A percentile compares a stretch with the other conserved stretches of the same genome.
These are phyloP conservation scores for Phaeophleospora eucalypticola DNA, from an alignment of 2,329 filamentous ascomycete genomes.

Conservation along the genomic window DNA sequence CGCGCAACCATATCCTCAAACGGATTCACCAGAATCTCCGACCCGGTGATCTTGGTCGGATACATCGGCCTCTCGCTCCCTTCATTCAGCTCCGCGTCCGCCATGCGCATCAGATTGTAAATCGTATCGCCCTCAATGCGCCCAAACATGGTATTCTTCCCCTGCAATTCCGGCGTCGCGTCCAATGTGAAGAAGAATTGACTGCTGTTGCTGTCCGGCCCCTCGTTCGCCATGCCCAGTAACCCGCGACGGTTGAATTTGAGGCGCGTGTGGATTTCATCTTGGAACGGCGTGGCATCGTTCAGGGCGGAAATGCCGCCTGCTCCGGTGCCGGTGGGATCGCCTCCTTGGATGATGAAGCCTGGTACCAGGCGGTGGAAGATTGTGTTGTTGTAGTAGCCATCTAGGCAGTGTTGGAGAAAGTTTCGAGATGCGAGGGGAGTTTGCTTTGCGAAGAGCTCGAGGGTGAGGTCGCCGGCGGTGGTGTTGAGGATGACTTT, in stretches of 20 bases:
- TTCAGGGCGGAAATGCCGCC: constrained; percentile 92
- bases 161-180: constrained; percentile 75
- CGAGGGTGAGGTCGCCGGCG: constrained; percentile 80
- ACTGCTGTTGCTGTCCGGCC: constrained; percentile 79
- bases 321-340: constrained; percentile 86
- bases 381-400: constrained; percentile 89
- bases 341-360: constrained; percentile 92
- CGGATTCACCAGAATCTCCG: constrained; percentile 76
- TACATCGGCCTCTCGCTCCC: constrained; percentile 81
- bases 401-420: constrained; percentile 87
- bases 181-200: constrained; percentile 96
- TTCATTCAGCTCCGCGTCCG: constrained; percentile 71
- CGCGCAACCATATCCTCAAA: constrained; percentile 77
- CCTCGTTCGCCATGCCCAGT: constrained; percentile 93
- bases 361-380: constrained; percentile 91
- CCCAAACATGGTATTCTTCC: constrained; percentile 91
- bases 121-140: constrained; percentile 90
- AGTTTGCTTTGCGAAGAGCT: constrained; percentile 92
- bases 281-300: constrained; percentile 73
- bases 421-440: constrained; percentile 93
- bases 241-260: constrained; percentile 90
- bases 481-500: constrained; percentile 90
- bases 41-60: constrained; percentile 68
- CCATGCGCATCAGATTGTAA: constrained; percentile 92
- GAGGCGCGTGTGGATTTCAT: constrained; percentile 87